Percentiles rank a stretch among this genome's conserved stretches.
Conservation (phyloP, 257 asterid species). For the Plectranthus barbatus region DNA sequence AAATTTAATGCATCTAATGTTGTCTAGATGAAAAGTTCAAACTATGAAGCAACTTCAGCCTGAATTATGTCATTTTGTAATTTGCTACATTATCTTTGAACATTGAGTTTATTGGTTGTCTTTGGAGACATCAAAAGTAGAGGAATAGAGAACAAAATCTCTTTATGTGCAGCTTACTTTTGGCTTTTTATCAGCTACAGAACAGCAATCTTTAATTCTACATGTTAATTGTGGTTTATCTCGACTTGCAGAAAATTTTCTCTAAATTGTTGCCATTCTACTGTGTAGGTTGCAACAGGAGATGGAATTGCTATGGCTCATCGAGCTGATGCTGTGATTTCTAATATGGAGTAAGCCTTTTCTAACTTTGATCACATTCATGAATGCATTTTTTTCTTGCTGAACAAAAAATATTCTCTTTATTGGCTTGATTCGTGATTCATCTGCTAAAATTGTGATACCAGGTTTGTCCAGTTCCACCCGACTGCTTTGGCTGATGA, state of each 20-base stretch:
- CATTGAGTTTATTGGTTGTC: neutral
- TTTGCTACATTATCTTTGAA: neutral
- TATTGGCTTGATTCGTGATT: neutral
- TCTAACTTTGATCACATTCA: neutral
- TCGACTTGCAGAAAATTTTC: neutral
- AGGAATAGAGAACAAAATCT: neutral
- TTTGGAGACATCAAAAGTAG: neutral
- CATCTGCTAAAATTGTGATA: neutral
- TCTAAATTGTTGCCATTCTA: slow-evolving; percentile 11
- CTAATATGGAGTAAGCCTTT: slow-evolving; percentile 96
- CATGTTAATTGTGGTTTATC: neutral
- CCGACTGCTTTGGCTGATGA: slow-evolving; percentile 97
- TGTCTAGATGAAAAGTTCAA: neutral
- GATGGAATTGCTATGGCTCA: slow-evolving; percentile 99
- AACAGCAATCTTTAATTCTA: neutral
- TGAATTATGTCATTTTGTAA: neutral
- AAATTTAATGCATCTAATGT: neutral
- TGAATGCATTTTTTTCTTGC: neutral
- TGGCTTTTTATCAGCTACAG: neutral
- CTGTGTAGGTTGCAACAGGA: slow-evolving; percentile 84
- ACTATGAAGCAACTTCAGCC: neutral
- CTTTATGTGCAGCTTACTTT: neutral
- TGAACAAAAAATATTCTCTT: neutral
- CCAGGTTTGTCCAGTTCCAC: slow-evolving; percentile 98
- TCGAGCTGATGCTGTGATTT: slow-evolving; percentile 92